Conservation (phyloP, 257 asterid genomes). For the Solanum verrucosum region DNA sequence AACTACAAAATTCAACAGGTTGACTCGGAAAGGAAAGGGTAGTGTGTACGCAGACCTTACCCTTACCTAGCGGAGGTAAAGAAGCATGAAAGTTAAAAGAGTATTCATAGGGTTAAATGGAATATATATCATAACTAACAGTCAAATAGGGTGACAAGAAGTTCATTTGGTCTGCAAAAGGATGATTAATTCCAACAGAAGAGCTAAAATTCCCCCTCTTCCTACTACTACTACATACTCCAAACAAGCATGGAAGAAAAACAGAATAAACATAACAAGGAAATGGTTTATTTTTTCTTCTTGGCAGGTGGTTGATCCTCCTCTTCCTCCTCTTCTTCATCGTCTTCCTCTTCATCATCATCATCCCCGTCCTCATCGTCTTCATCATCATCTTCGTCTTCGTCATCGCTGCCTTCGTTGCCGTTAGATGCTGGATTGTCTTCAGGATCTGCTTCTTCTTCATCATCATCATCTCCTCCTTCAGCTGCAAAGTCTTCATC, state of each 20-base stretch:
- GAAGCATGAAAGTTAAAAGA: background rate
- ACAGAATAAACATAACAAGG: conserved; percentile 10
- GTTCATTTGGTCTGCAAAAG: conserved; percentile 16
- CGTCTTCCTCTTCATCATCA: background rate
- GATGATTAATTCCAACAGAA: conserved; percentile 35
- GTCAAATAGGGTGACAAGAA: conserved; percentile 21
- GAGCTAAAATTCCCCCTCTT: conserved; percentile 15
- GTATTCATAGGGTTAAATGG: background rate
- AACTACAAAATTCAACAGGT: background rate
- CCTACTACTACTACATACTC: conserved; percentile 36
- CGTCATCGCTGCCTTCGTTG: background rate
- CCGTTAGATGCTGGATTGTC: background rate
- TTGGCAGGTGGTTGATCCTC: conserved; percentile 85
- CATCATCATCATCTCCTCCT: conserved; percentile 41
- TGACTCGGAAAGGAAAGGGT: rapidly evolving
- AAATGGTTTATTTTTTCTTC: conserved; percentile 58
- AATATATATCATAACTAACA: conserved; percentile 14
- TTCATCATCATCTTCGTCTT: background rate
- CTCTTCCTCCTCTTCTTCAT: background rate
- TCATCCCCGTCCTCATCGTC: background rate
- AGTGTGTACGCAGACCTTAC: background rate
- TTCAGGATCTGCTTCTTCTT: conserved; percentile 46
- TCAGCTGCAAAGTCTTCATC: conserved; percentile 41
- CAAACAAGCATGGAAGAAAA: conserved; percentile 26
- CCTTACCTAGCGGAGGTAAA: rapidly evolving